Base-by-base conservation (phyloP, 345 rosid species). In the Camelina hispida region DNA sequence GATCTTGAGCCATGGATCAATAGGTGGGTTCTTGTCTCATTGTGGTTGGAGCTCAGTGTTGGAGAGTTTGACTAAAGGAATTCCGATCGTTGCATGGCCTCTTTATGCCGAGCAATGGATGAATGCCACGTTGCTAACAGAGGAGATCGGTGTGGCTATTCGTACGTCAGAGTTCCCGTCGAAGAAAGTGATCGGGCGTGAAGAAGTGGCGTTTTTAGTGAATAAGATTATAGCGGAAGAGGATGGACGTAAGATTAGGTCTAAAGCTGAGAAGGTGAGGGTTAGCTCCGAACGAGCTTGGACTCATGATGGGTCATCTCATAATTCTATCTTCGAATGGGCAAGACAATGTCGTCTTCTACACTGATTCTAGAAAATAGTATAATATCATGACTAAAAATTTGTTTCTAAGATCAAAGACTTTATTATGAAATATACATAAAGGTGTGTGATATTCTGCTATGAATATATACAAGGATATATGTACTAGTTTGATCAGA, bases 11-110 rank as follows among this genome's bases (percentile, higher is more conserved):
- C 96, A 91, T 50, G 72, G 69, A 16, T 83, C 93, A 0, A 76
- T 82, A 1, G 97, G 91, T 6, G 90, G 87, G 9, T 89, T 89
- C 66, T 69, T 91, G 17, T 81, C 94, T 6, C 94, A 91, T 43
- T 80, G 93, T 9, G 95, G 92, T 5, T 87, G 94, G 94, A 85
- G 83, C 40, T 88, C 92, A 4, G 74, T 77, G 0, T 52, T 87
- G 11, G 97, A 89, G 75, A 86, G 95, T 23, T 65, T 87, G 13
- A 47, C 66, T 7, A 87, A 77, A 10, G 97, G 95, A 23, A 81
- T 86, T 11, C 88, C 93, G 0, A 83, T 89, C 73, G 68, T 91
- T 28, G 87, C 83, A 9, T 89, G 95, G 93, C 97, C 97, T 1
- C 67, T 91, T 3, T 86, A 78, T 4, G 90, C 90, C 0, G 90